Conservation (phyloP, 352 stramenopile species). For the Saprolegnia parasitica region DNA sequence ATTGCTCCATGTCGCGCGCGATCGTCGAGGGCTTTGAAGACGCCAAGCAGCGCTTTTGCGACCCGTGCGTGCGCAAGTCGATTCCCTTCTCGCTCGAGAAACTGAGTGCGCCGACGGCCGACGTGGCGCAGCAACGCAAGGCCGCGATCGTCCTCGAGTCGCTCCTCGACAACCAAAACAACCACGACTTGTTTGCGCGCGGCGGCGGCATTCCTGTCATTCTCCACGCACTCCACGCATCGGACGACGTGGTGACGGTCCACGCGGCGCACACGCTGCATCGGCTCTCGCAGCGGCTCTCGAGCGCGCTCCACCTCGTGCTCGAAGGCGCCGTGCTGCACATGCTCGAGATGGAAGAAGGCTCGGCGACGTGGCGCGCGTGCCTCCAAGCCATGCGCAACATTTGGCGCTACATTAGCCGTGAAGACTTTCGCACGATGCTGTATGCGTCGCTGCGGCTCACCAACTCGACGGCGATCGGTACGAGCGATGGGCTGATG, state of each 20-base stretch:
- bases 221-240: conserved; percentile 62
- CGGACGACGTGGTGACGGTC: conserved; percentile 57
- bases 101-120: conserved; percentile 43
- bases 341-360: conserved; percentile 84
- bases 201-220: conserved; percentile 64
- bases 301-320: conserved; percentile 81
- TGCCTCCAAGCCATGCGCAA: conserved; percentile 78
- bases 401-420: conserved; percentile 87
- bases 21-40: conserved; percentile 71
- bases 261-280: conserved; percentile 73
- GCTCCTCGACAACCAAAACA: conserved; percentile 76
- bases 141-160: conserved; percentile 74
- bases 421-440: conserved; percentile 80
- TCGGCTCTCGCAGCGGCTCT: conserved; percentile 68
- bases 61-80: conserved; percentile 77
- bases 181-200: conserved; percentile 81
- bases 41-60: conserved; percentile 72
- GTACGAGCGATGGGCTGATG: conserved; percentile 30
- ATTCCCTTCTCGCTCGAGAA: conserved; percentile 64
- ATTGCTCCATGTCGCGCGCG: conserved; percentile 80
- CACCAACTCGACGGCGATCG: conserved; percentile 68
- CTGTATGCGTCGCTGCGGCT: conserved; percentile 76
- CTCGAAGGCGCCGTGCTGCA: conserved; percentile 83
- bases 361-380: conserved; percentile 65
- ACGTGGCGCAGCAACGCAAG: conserved; percentile 55